These are phyloP conservation scores for Rhytidiadelphus loreus DNA, from an alignment of 225 moss, liverwort and hornwort genomes.

Conservation along the genomic window DNA sequence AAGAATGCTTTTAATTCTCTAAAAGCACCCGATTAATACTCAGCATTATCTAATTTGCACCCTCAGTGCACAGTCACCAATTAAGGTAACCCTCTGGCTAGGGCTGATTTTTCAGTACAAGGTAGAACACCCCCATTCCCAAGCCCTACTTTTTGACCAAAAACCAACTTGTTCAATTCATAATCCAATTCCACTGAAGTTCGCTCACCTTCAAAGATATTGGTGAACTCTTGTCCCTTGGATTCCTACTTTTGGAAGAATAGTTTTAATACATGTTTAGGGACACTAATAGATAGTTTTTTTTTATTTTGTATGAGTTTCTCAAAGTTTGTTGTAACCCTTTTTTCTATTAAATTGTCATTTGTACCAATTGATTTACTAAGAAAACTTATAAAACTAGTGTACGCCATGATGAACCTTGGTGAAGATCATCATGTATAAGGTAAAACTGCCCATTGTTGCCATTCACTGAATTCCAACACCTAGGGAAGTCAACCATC, in stretches of 20 bases:
- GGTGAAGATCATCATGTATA: background rate
- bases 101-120: background rate
- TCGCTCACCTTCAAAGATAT: background rate
- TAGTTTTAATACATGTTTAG: background rate
- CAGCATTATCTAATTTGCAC: background rate
- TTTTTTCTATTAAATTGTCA: background rate
- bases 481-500: too few relatives aligned
- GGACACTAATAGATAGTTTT: background rate
- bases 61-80: background rate
- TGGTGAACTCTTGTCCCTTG: background rate
- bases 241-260: background rate
- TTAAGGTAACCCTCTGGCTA: background rate
- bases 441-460: too few relatives aligned
- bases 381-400: background rate
- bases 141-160: background rate
- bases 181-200: background rate
- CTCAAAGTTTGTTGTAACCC: background rate
- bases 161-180: background rate
- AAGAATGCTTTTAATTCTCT: background rate
- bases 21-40: background rate
- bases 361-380: background rate
- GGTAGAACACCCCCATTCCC: too few relatives aligned
- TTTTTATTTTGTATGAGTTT: background rate
- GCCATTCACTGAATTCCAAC: too few relatives aligned
- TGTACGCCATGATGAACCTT: background rate